Evolutionary conservation across 306 rosid species (phyloP).

Genomic region (Parietaria judaica): DNA sequence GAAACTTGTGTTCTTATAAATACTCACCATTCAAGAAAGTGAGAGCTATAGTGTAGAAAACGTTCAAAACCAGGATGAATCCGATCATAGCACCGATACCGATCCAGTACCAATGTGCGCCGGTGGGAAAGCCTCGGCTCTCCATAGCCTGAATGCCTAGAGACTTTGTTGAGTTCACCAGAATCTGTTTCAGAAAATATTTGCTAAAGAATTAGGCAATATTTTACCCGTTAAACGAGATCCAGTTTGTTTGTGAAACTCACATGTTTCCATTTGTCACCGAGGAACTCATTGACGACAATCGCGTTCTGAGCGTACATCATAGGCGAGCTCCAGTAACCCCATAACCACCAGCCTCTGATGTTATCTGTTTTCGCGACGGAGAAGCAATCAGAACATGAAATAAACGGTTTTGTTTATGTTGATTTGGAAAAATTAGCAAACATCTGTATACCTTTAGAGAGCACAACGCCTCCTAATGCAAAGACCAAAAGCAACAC

Average conservation of each 20-base stretch:
- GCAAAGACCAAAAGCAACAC: conserved; percentile 38
- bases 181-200: conserved; percentile 22
- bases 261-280: conserved; percentile 58
- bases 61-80: conserved; percentile 55
- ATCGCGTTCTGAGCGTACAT: conserved; percentile 67
- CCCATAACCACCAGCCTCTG: conserved; percentile 66
- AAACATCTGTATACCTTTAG: conserved; percentile 39
- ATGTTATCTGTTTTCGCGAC: conserved; percentile 32
- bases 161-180: conserved; percentile 21
- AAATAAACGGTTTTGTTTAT: too few relatives aligned
- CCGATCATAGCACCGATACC: conserved; percentile 63
- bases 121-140: conserved; percentile 49
- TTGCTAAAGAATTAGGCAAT: background rate
- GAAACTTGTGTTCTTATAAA: background rate
- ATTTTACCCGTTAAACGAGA: background rate
- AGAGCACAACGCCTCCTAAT: conserved; percentile 53
- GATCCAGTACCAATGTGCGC: conserved; percentile 72
- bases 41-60: conserved; percentile 40
- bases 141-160: conserved; percentile 39
- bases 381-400: background rate
- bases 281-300: conserved; percentile 60
- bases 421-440: background rate
- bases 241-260: background rate
- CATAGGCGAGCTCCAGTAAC: conserved; percentile 61
- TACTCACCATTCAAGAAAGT: conserved; percentile 60